Conservation (phyloP, 2,329 filamentous ascomycete species). For the Acephala macrosclerotiorum region DNA sequence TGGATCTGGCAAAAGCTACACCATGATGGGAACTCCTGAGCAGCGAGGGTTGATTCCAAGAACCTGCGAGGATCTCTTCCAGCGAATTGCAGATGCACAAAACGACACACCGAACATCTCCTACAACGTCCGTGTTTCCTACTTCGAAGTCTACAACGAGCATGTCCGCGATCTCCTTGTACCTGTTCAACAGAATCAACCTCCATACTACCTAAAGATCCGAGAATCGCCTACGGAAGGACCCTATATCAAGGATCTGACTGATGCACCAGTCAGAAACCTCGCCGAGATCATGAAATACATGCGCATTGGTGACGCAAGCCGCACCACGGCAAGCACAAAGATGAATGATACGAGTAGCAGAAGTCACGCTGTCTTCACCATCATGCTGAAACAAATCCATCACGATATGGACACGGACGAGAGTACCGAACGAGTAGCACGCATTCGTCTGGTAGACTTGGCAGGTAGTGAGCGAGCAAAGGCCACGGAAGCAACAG, state of each 20-base stretch:
- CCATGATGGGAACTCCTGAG: conserved; percentile 91
- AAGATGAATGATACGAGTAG: conserved; percentile 99
- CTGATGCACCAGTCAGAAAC: conserved; percentile 88
- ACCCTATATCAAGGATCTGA: conserved; percentile 95
- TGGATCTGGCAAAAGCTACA: conserved; percentile 97
- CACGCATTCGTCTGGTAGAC: conserved; percentile 93
- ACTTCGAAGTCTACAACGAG: conserved; percentile 99
- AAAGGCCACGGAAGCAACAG: conserved; percentile 94
- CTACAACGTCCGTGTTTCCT: conserved; percentile 96
- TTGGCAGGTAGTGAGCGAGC: conserved; percentile 94
- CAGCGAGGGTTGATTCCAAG: conserved; percentile 91
- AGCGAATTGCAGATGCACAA: conserved; percentile 79
- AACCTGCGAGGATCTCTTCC: conserved; percentile 95
- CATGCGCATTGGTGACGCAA: conserved; percentile 90
- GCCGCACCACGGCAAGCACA: conserved; percentile 88
- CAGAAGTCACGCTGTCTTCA: conserved; percentile 96
- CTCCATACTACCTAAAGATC: conserved; percentile 94
- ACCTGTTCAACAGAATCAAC: conserved; percentile 71
- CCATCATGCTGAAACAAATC: conserved; percentile 97
- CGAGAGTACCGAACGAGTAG: conserved; percentile 93
- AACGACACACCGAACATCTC: conserved; percentile 90
- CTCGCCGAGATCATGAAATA: conserved; percentile 86
- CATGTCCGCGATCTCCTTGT: conserved; percentile 94
- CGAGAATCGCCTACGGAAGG: conserved; percentile 94
- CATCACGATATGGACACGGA: conserved; percentile 98